Evolutionary conservation across 768 basidiomycete genomes (phyloP), one percentile per base, ranked within the genome.

Genomic region (Austroboletus eburneus): DNA sequence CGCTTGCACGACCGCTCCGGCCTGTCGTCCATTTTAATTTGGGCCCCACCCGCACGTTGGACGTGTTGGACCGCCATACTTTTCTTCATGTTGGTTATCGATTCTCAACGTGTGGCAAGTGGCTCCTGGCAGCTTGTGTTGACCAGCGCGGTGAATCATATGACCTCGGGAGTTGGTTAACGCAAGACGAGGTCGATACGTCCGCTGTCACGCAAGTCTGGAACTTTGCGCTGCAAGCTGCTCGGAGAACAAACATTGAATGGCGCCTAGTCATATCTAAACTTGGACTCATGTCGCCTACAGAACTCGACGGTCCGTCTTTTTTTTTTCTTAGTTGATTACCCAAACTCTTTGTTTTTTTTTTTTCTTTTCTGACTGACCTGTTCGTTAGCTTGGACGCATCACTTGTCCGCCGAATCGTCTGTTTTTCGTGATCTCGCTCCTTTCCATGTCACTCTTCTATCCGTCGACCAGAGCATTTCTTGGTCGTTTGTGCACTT

Each of bases 81-180:
- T 65, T 91, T 43, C 67, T 93, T 36, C 91, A 93, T 59, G 74
- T 91, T 32, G 91, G 80, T 3, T 93, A 93, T 62, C 72, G 68
- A 33, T 50, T 85, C 2, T 83, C 84, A 10, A 55, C 62, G 5
- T 86, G 84, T 48, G 77, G 83, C 9, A 85, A 83, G 61, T 92
- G 90, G 91, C 71, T 91, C 6, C 59, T 88, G 16, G 79, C 80
- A n/a, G 72, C 79, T 24, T 85, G 83, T 56, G 69, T 87, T 6
- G 91, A 93, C 58, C 80, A 91, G 60, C 73, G 84, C 2, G 91
- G 88, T 2, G 87, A 92, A 60, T 79, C 75, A 14, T 79, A 85
- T 55, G 80, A 87, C 50, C 58, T 83, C 22, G 79, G 76, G 8
- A 78, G 85, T 8, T 87, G 85, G 82, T 58, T 83, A 21, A 74